Percentiles rank a stretch among this genome's conserved stretches.
Evolutionary conservation across 2,329 filamentous ascomycete genomes (phyloP).

Genomic region (Monosporascus sp.): DNA sequence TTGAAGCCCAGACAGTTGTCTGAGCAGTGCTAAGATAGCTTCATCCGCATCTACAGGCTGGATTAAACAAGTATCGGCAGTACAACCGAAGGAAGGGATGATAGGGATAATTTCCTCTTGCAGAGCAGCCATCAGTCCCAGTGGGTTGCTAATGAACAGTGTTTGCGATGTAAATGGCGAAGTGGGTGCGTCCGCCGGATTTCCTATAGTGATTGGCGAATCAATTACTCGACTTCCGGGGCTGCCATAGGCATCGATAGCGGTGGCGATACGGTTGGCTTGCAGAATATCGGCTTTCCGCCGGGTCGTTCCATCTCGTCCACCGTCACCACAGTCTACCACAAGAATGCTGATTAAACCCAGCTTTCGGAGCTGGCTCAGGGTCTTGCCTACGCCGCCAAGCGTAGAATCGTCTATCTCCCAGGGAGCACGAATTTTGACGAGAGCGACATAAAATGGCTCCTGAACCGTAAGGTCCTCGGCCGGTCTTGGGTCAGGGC

Average conservation of each 20-base stretch:
- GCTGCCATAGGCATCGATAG: constrained; percentile 64
- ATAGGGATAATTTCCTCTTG: constrained; percentile 66
- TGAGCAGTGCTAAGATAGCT: constrained; percentile 69
- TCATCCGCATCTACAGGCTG: constrained; percentile 47
- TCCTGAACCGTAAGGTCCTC: constrained; percentile 38
- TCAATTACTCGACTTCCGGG: constrained; percentile 66
- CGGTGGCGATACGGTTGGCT: constrained; percentile 66
- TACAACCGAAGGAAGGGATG: constrained; percentile 48
- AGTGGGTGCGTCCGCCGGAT: constrained; percentile 9
- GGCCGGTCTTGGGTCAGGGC: constrained; percentile 23
- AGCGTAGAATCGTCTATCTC: constrained; percentile 63
- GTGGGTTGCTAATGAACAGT: constrained; percentile 38
- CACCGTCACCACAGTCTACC: constrained; percentile 58
- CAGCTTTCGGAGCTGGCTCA: constrained; percentile 76
- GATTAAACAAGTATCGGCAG: constrained; percentile 33
- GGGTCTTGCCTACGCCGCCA: constrained; percentile 71
- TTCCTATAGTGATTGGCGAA: constrained; percentile 40
- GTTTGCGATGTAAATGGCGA: constrained; percentile 29
- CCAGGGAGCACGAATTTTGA: constrained; percentile 76
- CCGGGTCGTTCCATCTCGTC: constrained; percentile 27
- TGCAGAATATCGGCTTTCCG: constrained; percentile 53
- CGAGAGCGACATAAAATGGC: constrained; percentile 67
- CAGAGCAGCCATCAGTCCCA: constrained; percentile 60
- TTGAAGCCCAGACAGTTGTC: constrained; percentile 66
- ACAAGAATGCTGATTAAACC: constrained; percentile 80